Evolutionary conservation across 2,329 filamentous ascomycete genomes (phyloP).

Genomic region (Diaporthe sp.): DNA sequence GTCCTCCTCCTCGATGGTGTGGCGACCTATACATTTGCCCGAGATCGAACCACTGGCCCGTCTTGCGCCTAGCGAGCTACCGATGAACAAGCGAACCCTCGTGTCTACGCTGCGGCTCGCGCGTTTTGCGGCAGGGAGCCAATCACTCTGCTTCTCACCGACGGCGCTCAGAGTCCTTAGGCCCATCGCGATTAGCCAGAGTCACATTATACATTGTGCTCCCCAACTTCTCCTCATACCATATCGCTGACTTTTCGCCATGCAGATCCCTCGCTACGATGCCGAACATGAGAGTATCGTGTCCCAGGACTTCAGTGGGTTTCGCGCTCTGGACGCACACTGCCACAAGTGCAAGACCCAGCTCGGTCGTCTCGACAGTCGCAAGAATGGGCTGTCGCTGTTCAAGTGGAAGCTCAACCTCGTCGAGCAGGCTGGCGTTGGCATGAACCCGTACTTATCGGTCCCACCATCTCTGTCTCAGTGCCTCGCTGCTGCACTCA

Average conservation of each 20-base stretch:
- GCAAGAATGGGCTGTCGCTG: constrained; percentile 57
- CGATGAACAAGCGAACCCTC: constrained; percentile 48
- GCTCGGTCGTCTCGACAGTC: constrained; percentile 59
- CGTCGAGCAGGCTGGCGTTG: constrained; percentile 41
- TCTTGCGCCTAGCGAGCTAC: constrained; percentile 42
- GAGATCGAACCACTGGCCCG: constrained; percentile 57
- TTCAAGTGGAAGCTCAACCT: constrained; percentile 69
- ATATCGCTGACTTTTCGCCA: neutral
- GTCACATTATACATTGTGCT: constrained; percentile 22
- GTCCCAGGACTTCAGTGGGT: constrained; percentile 12
- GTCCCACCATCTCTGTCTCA: constrained; percentile 54
- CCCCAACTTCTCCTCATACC: neutral
- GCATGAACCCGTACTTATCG: constrained; percentile 21
- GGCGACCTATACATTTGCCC: constrained; percentile 78
- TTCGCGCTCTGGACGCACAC: constrained; percentile 48
- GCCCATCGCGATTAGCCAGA: constrained; percentile 36
- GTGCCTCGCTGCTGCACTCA: constrained; percentile 63
- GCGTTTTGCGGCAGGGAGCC: constrained; percentile 34
- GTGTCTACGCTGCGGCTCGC: constrained; percentile 53
- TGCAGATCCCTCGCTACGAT: constrained; percentile 8
- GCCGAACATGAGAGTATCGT: constrained; percentile 35
- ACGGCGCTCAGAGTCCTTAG: constrained; percentile 32
- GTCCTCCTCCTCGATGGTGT: constrained; percentile 64
- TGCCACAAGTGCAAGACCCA: constrained; percentile 58
- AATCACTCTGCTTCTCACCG: constrained; percentile 26